A percentile compares a stretch with the other conserved stretches of the same genome.
Conservation (phyloP, 768 basidiomycete genomes). For the Amanita jacksonii region DNA sequence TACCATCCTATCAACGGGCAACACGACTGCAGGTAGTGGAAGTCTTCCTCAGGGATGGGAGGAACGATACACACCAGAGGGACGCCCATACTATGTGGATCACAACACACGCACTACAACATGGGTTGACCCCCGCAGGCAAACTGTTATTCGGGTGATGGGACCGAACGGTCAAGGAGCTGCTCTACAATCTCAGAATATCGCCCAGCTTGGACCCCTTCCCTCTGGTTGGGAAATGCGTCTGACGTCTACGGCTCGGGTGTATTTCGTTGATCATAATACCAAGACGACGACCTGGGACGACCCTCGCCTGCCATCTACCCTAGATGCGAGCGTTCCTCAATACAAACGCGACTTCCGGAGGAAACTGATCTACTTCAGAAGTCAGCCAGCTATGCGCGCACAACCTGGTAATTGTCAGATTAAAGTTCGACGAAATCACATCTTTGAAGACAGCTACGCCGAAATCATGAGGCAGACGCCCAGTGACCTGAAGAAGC, state of each 20-base stretch:
- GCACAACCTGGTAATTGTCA: conserved; percentile 98
- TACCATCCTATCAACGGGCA: conserved; percentile 31
- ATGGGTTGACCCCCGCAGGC: conserved; percentile 99
- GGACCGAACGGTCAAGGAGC: conserved; percentile 86
- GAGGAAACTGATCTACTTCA: conserved; percentile 98
- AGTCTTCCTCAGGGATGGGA: conserved; percentile 97
- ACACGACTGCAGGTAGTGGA: conserved; percentile 68
- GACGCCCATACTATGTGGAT: conserved; percentile 97
- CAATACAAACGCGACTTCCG: conserved; percentile 99
- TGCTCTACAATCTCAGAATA: conserved; percentile 86
- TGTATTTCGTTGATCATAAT: conserved; percentile 99
- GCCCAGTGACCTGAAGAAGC: conserved; percentile 96
- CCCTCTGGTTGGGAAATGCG: conserved; percentile 99
- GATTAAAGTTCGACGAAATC: conserved; percentile 95
- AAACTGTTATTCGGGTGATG: conserved; percentile 95
- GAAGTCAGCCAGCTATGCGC: conserved; percentile 96
- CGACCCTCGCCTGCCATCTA: conserved; percentile 92
- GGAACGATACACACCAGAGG: conserved; percentile 96
- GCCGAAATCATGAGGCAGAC: conserved; percentile 99
- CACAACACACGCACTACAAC: conserved; percentile 99
- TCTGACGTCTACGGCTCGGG: conserved; percentile 92
- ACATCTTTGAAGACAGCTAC: conserved; percentile 99
- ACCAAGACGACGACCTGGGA: conserved; percentile 99
- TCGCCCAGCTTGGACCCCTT: conserved; percentile 92
- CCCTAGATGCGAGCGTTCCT: conserved; percentile 92